Evolutionary conservation across 1,284 basidiomycete genomes (phyloP).

Genomic region (Abortiporus biennis): DNA sequence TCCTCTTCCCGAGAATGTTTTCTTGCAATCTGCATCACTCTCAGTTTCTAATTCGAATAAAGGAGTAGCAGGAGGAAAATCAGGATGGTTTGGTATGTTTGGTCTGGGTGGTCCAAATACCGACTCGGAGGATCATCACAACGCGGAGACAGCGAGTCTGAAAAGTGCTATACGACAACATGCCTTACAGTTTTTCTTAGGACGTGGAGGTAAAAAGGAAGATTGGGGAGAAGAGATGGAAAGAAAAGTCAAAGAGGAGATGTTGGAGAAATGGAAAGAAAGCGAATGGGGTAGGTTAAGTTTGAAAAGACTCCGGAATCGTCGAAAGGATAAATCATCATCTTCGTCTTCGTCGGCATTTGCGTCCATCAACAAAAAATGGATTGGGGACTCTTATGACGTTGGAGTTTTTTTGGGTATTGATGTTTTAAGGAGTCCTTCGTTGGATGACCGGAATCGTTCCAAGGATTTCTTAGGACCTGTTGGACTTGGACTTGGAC

Average conservation of each 20-base stretch:
- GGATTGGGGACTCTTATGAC: conserved; percentile 73
- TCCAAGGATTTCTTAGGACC: conserved; percentile 5
- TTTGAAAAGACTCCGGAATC: too few species aligned
- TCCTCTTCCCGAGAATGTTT: conserved; percentile 2
- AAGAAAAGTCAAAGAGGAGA: conserved; percentile 43
- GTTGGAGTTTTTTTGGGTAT: conserved; percentile 63
- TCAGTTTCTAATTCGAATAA: conserved; percentile 1
- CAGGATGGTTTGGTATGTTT: not conserved
- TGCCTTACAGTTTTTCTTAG: conserved; percentile 58
- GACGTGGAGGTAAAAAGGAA: conserved; percentile 52
- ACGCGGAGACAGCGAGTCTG: conserved; percentile 32
- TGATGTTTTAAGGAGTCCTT: too few species aligned
- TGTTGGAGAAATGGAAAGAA: conserved; percentile 55
- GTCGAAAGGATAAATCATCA: conserved; percentile 30
- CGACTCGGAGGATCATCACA: not conserved
- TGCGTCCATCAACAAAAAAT: conserved; percentile 30
- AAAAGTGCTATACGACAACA: conserved; percentile 45
- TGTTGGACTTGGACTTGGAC: conserved; percentile 14
- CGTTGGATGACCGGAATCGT: conserved; percentile 23
- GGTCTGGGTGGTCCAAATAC: too few species aligned
- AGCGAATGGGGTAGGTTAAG: conserved; percentile 60
- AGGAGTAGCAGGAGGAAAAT: not conserved
- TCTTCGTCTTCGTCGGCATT: too few species aligned
- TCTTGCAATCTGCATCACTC: too few species aligned
- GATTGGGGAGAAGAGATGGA: conserved; percentile 61